Conservation (phyloP, 345 rosid species). For the Lepidium aucheri region DNA sequence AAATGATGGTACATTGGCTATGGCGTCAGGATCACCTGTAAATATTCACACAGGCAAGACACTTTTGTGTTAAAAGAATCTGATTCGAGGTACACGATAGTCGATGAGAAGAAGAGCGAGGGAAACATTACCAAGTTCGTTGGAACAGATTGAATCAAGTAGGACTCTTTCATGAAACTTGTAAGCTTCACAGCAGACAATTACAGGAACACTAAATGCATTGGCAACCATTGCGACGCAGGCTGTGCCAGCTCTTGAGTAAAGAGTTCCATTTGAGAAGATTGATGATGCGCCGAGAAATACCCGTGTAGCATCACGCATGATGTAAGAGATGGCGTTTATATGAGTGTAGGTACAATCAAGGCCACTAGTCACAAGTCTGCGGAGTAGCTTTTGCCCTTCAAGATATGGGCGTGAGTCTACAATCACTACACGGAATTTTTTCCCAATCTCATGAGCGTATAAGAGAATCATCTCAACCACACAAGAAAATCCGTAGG, state of each 20-base stretch:
- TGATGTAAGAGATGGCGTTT: conserved; percentile 64
- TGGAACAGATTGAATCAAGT: conserved; percentile 73
- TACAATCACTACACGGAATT: conserved; percentile 57
- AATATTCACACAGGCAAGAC: neutral
- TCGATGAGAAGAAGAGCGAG: neutral
- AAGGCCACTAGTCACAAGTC: conserved; percentile 53
- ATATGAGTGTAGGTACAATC: conserved; percentile 68
- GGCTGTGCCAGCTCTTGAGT: conserved; percentile 70
- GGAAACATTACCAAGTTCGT: conserved; percentile 54
- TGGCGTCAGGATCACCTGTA: conserved; percentile 56
- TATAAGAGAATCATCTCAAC: conserved; percentile 70
- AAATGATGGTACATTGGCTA: conserved; percentile 38
- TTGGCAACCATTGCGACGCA: conserved; percentile 79
- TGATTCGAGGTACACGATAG: neutral
- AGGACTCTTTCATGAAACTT: conserved; percentile 84
- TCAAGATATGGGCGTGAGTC: conserved; percentile 69
- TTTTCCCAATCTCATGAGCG: conserved; percentile 66
- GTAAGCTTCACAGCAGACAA: conserved; percentile 78
- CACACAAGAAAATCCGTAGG: conserved; percentile 63
- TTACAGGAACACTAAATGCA: conserved; percentile 56
- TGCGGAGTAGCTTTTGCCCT: conserved; percentile 56
- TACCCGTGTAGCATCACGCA: conserved; percentile 63
- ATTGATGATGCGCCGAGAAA: conserved; percentile 73
- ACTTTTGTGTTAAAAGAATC: neutral
- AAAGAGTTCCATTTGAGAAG: conserved; percentile 67